phyloP scores from a whole-genome alignment of 305 asterid genomes.

The Fraxinus angustifolia region DNA sequence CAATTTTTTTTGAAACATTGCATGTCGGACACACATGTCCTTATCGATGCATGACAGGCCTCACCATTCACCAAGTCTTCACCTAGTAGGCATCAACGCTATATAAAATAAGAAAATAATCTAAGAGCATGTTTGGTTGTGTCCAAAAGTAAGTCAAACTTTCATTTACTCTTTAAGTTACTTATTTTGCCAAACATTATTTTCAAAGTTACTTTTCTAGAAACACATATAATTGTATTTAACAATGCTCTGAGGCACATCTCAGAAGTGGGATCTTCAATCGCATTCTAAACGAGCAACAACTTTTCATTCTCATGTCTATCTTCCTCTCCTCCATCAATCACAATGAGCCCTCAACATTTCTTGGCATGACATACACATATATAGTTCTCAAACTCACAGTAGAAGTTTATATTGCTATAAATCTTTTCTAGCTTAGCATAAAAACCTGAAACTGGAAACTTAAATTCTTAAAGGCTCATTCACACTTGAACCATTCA shows the following conservation, averaged over 20 bases:
- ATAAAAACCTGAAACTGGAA: neutral
- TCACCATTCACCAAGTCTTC: neutral
- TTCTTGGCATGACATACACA: neutral
- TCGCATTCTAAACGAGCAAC: neutral
- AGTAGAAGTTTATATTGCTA: neutral
- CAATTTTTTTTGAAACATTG: too few species aligned
- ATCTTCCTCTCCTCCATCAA: neutral
- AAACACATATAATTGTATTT: neutral
- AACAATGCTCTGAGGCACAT: neutral
- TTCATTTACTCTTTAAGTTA: neutral
- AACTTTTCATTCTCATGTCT: neutral
- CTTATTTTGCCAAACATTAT: neutral
- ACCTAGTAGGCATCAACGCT: neutral
- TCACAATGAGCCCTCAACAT: neutral
- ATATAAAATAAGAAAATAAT: neutral
- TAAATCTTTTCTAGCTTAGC: neutral
- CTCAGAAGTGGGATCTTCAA: neutral
- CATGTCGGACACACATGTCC: neutral
- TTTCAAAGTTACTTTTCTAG: neutral
- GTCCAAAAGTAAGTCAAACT: neutral
- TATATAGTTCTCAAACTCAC: neutral
- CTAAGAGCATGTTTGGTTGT: neutral
- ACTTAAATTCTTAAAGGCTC: neutral
- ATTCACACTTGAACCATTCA: neutral
- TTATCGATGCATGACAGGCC: neutral